Evolutionary conservation across 257 asterid genomes (phyloP), one percentile per base, ranked within the genome.

Genomic region (Penstemon newberryi): DNA sequence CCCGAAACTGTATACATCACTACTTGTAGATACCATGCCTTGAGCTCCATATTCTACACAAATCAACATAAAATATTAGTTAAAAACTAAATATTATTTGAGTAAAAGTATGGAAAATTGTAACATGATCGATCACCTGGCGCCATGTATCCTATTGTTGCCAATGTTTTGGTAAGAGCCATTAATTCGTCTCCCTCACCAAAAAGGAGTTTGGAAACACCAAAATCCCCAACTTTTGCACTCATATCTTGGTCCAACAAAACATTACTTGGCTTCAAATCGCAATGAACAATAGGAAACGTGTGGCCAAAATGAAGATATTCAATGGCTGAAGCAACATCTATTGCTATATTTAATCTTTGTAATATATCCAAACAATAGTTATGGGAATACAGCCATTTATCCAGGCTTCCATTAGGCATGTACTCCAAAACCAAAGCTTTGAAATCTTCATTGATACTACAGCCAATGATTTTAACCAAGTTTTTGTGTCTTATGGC

Each of bases 371-470:
- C 19, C 6, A 69, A 45, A 15, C 44, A 58, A 47, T n/a, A 19
- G 6, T 45, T 41, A 6, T 58, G 39, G 8, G 73, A 69, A 13
- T 68, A 25, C 13, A 68, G 11, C 73, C 66, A 68, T 9, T 68
- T 56, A 10, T 68, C 56, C 4, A 68, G 57, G 49, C 36, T 57
- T 18, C 73, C 57, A 11, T 68, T 68, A 9, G 65, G 65, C 65
- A 56, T 68, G 57, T 43, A 68, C 45, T 68, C 66, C 3, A 68
- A 36, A 4, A 68, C 65, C 19, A 68, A 57, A 33, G 73, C 73
- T 33, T 68, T 68, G 37, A 68, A 57, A 44, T 68, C 65, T 3
- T 9, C 45, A 5, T 68, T 68, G 9, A 57, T 42, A 42, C 73
- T 56, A 47, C 56, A 19, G 5, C 65, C 46, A 19, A 68, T 55